phyloP scores from a whole-genome alignment of 2,329 filamentous ascomycete species.

The Acrodontium crateriforme region DNA sequence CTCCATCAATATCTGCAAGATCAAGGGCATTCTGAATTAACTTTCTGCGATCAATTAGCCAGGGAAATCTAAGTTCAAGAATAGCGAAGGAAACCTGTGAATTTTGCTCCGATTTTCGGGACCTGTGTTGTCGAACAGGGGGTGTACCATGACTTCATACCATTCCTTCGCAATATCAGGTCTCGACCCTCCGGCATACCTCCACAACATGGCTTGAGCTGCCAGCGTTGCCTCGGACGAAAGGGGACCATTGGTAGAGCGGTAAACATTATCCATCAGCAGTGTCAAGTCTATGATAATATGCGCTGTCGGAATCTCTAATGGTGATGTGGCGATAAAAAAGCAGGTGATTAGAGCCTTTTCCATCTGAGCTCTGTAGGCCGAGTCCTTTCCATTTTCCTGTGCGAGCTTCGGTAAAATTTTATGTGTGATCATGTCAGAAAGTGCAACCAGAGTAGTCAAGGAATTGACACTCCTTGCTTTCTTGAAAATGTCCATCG shows the following conservation, averaged over 20 bases:
- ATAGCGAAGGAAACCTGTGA: no score
- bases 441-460: no score
- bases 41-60: slow-evolving; percentile 49
- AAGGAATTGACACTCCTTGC: no score
- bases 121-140: slow-evolving; percentile 51
- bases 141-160: slow-evolving; percentile 57
- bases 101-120: slow-evolving; percentile 50
- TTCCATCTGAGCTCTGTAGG: no score
- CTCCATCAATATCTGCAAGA: slow-evolving; percentile 40
- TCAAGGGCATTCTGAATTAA: slow-evolving; percentile 56
- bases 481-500: no score
- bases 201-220: slow-evolving; percentile 66
- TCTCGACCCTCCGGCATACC: slow-evolving; percentile 25
- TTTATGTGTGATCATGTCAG: no score
- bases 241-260: slow-evolving; percentile 35
- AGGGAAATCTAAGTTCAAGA: background rate
- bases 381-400: no score
- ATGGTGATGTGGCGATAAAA: slow-evolving; percentile 47
- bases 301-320: slow-evolving; percentile 14
- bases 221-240: slow-evolving; percentile 49
- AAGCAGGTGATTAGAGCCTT: slow-evolving; percentile 53
- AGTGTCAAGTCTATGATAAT: slow-evolving; percentile 26
- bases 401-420: no score
- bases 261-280: slow-evolving; percentile 35
- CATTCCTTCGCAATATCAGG: slow-evolving; percentile 31